Conservation (phyloP, 768 basidiomycete species). For the Fibroporia radiculosa region DNA sequence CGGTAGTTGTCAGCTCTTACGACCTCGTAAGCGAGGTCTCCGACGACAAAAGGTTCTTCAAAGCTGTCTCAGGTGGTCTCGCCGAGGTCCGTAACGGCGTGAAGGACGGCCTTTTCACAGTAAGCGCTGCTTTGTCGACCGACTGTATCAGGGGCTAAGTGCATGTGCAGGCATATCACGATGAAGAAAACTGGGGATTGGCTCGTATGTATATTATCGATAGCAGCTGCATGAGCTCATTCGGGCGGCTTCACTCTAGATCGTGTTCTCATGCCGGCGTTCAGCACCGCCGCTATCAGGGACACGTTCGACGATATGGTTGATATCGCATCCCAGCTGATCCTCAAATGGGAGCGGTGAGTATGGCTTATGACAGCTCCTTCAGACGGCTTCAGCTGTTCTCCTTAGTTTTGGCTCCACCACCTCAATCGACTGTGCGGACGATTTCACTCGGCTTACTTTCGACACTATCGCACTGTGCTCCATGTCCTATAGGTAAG, state of each 20-base stretch:
- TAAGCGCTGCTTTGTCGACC: slow-evolving; percentile 12
- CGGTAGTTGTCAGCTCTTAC: slow-evolving; percentile 27
- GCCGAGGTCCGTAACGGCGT: slow-evolving; percentile 28
- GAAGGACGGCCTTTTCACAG: slow-evolving; percentile 36
- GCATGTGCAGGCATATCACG: slow-evolving; percentile 24
- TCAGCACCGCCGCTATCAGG: slow-evolving; percentile 34
- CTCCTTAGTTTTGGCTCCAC: slow-evolving; percentile 35
- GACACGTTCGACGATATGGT: slow-evolving; percentile 43
- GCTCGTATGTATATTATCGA: slow-evolving; percentile 24
- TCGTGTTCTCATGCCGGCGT: slow-evolving; percentile 34
- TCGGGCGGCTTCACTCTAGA: slow-evolving; percentile 14
- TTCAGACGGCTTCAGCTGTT: too few relatives aligned
- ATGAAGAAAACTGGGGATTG: slow-evolving; percentile 41
- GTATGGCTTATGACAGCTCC: not conserved
- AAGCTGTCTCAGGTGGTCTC: slow-evolving; percentile 28
- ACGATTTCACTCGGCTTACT: slow-evolving; percentile 41
- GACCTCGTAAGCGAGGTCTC: slow-evolving; percentile 33
- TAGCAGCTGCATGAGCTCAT: not conserved
- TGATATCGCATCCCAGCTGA: slow-evolving; percentile 36
- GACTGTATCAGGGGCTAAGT: slow-evolving; percentile 7
- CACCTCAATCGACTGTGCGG: slow-evolving; percentile 32
- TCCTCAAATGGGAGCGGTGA: slow-evolving; percentile 37
- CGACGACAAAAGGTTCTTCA: slow-evolving; percentile 36
- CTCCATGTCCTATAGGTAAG: slow-evolving; percentile 33
- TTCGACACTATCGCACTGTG: slow-evolving; percentile 41